Evolutionary conservation across 1,284 basidiomycete genomes (phyloP).

Genomic region (Fomitopsis palustris): DNA sequence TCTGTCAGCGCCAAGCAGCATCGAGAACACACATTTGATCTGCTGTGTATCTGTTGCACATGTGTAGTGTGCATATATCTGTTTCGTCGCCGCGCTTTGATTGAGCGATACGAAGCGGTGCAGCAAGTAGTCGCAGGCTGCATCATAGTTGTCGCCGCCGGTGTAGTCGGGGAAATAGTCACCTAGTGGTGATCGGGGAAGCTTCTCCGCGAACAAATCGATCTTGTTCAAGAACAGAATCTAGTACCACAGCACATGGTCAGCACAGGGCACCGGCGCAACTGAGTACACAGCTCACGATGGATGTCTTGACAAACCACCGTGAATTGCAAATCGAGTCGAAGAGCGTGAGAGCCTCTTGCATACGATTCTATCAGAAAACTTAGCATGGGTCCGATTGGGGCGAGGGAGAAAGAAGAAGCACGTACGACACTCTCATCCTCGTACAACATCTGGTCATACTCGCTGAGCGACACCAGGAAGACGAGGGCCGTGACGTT

Average conservation of each 20-base stretch:
- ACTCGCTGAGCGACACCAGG: constrained; percentile 90
- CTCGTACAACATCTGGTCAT: constrained; percentile 92
- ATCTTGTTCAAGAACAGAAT: constrained; percentile 95
- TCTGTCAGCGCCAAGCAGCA: constrained; percentile 1
- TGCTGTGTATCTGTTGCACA: constrained; percentile 89
- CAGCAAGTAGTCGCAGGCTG: constrained; percentile 82
- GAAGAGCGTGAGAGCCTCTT: constrained; percentile 92
- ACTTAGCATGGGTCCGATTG: background rate
- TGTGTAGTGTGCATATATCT: constrained; percentile 88
- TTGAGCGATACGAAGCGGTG: constrained; percentile 87
- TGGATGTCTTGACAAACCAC: constrained; percentile 90
- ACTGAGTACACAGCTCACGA: constrained; percentile 40
- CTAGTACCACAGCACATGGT: constrained; percentile 31
- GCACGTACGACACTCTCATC: constrained; percentile 85
- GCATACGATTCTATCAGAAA: constrained; percentile 82
- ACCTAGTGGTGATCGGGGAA: constrained; percentile 81
- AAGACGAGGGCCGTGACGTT: constrained; percentile 96
- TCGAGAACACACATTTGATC: constrained; percentile 67
- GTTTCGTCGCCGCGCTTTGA: constrained; percentile 83
- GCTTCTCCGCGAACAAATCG: constrained; percentile 93
- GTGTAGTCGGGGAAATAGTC: constrained; percentile 88
- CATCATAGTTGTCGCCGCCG: constrained; percentile 83
- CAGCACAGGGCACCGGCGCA: background rate
- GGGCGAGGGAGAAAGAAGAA: constrained; percentile 7
- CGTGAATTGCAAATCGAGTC: constrained; percentile 96